Percentiles rank a stretch among this genome's conserved stretches.
phyloP scores from a whole-genome alignment of 1,139 yeast species.

The Sugiyamaella xylanicola region DNA sequence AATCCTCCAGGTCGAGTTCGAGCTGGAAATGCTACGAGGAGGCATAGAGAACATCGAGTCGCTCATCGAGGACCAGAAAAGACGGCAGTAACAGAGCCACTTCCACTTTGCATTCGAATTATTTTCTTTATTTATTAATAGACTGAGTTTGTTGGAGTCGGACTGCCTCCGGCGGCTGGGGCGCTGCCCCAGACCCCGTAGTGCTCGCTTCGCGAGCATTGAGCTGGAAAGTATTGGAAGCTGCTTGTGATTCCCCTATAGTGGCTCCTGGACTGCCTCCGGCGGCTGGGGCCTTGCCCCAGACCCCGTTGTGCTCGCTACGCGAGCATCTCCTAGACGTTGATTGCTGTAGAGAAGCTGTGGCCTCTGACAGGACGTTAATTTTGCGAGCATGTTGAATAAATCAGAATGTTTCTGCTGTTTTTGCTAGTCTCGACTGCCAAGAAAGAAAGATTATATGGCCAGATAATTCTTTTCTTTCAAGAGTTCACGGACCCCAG shows the following conservation, averaged over 20 bases:
- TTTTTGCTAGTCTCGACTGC: too few species aligned
- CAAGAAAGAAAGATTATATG: too few species aligned
- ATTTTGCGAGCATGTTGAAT: too few species aligned
- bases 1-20: constrained; percentile 26
- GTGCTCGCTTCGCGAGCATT: background rate
- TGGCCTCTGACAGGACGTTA: too few species aligned
- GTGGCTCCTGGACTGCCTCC: background rate
- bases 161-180: background rate
- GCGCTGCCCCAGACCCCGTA: background rate
- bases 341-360: too few species aligned
- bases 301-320: too few species aligned
- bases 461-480: too few species aligned
- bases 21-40: constrained; percentile 31
- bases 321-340: too few species aligned
- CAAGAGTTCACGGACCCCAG: too few species aligned
- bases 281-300: background rate
- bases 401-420: too few species aligned
- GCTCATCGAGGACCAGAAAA: constrained; percentile 21
- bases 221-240: too few species aligned
- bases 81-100: constrained; percentile 3
- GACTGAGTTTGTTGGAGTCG: background rate
- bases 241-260: too few species aligned
- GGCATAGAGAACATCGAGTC: constrained; percentile 27
- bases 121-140: background rate
- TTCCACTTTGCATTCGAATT: background rate